phyloP scores from a whole-genome alignment of 2,329 filamentous ascomycete genomes.

The Colletotrichum cereale region DNA sequence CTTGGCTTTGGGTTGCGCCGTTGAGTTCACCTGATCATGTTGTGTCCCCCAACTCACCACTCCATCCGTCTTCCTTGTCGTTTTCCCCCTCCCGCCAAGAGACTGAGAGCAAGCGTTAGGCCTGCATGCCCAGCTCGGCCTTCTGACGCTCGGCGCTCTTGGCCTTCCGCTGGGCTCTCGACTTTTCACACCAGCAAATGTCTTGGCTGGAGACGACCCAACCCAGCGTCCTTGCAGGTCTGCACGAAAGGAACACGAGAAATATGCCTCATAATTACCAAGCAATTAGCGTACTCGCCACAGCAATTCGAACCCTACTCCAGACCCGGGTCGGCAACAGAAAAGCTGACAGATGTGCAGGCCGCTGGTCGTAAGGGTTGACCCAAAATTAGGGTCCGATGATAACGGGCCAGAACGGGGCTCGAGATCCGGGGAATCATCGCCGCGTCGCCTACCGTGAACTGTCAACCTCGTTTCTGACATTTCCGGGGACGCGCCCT shows the following conservation, averaged over 20 bases:
- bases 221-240: neutral
- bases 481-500: slow-evolving; percentile 24
- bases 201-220: slow-evolving; percentile 16
- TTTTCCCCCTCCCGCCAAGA: slow-evolving; percentile 37
- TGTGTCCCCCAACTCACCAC: neutral
- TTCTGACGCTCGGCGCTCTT: slow-evolving; percentile 36
- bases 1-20: neutral
- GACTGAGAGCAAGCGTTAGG: slow-evolving; percentile 30
- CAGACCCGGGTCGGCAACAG: neutral
- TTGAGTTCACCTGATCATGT: neutral
- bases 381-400: slow-evolving; percentile 15
- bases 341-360: neutral
- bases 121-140: slow-evolving; percentile 35
- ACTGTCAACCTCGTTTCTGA: slow-evolving; percentile 19
- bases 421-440: slow-evolving; percentile 35
- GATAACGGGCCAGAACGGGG: neutral
- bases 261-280: slow-evolving; percentile 27
- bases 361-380: neutral
- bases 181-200: slow-evolving; percentile 1
- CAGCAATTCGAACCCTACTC: neutral
- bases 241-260: neutral
- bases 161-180: slow-evolving; percentile 28
- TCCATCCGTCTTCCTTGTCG: neutral
- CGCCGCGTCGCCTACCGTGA: slow-evolving; percentile 13
- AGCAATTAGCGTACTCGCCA: neutral